Conservation (phyloP, 441 rosid genomes). For the Eruca vesicaria region DNA sequence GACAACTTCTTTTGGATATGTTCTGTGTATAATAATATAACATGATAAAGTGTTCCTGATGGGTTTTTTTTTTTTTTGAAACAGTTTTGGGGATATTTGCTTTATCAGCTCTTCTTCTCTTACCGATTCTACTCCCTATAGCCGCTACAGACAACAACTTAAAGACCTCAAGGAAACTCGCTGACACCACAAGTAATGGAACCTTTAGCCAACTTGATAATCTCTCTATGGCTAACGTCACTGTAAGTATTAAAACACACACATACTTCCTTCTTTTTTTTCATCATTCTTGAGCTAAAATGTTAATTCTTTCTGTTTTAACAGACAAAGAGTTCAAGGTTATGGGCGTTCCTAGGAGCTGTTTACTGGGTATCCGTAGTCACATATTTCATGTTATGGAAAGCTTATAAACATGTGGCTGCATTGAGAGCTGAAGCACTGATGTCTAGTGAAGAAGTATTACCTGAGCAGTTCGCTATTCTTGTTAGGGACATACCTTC, state of each 20-base stretch:
- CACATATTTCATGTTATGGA: slow-evolving; percentile 73
- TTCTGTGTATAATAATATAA: not conserved
- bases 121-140: slow-evolving; percentile 76
- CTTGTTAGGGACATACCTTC: slow-evolving; percentile 81
- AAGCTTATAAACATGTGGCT: slow-evolving; percentile 78
- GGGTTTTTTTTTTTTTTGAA: slow-evolving; percentile 17
- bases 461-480: slow-evolving; percentile 76
- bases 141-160: slow-evolving; percentile 53
- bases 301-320: slow-evolving; percentile 10
- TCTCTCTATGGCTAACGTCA: slow-evolving; percentile 72
- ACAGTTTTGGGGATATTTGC: slow-evolving; percentile 72
- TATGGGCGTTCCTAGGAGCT: slow-evolving; percentile 73
- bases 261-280: not conserved
- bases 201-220: slow-evolving; percentile 71
- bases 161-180: not conserved
- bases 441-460: slow-evolving; percentile 50
- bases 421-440: slow-evolving; percentile 69
- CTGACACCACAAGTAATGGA: slow-evolving; percentile 46
- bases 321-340: slow-evolving; percentile 56
- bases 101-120: slow-evolving; percentile 60
- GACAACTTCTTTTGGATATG: not conserved
- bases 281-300: no score
- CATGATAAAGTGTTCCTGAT: slow-evolving; percentile 12
- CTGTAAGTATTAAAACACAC: slow-evolving; percentile 41
- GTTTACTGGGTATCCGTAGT: slow-evolving; percentile 81